Evolutionary conservation across 495 filamentous ascomycete genomes (phyloP), one percentile per base, ranked within the genome.

Genomic region (Aspergillus sclerotiicarbonarius): DNA sequence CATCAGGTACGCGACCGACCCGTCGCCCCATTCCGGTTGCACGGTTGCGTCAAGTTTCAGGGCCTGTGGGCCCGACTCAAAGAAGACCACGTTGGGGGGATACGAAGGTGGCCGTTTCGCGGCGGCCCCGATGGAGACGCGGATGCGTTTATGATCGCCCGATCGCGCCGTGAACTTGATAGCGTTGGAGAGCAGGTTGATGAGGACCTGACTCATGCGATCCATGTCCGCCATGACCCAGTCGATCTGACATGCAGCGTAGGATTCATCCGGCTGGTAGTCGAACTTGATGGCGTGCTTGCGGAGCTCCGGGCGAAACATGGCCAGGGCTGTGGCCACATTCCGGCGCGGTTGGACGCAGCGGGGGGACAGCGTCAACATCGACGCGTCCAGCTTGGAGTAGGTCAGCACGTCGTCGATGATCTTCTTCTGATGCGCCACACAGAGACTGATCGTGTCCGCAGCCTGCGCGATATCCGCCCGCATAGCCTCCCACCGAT

Each of bases 321-420:
- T 90, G 63, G 84, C 87, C 35, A 90, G 62, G 1, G 89, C 84
- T 4, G 80, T 77, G 56, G 87, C 80, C 2, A 92, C 81, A 18
- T 92, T 83, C 20, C 73, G 70, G 50, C 85, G 71, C 3, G 91
- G 91, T 63, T 89, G 80, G 2, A 86, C 81, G 50, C 82, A 82
- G 30, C 83, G 81, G 15, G 87, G 89, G 8, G 86, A 82, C 20
- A 93, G 81, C 13, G 84, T 77, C 3, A 93, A 71, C 59, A 91
- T 73, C 15, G 84, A 84, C 3, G 86, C 90, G 58, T 95, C 91
- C n/a, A 96, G 77, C 62, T 95, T 96, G 3, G 87, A 90, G 56
- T 90, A 82, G 4, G 86, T 89, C 45, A 93, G 73, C 12, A 93
- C 85, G 63, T 92, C 89, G 63, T 92, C 87, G 4, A 92, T 84